Evolutionary conservation across 176 grass and related monocot genomes (phyloP).

Genomic region (Luzula sylvatica): DNA sequence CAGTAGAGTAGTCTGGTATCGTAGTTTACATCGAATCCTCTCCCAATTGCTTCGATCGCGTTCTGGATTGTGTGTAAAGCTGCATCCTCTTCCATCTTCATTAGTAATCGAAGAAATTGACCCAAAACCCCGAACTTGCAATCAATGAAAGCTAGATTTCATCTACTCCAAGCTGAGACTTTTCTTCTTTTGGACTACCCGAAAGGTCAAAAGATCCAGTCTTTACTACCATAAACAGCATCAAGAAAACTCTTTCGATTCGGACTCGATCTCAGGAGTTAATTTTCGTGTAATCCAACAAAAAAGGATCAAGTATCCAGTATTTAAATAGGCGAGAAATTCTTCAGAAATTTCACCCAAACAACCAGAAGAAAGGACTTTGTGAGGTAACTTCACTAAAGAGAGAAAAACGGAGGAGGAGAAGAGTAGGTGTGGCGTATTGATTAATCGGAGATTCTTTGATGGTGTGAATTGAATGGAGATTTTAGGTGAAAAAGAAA

Average conservation of each 20-base stretch:
- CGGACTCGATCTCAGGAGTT: no score
- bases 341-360: background rate
- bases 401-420: constrained; percentile 4
- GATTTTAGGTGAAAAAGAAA: background rate
- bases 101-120: background rate
- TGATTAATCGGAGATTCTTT: constrained; percentile 8
- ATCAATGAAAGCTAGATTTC: no score
- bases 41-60: constrained; percentile 32
- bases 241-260: no score
- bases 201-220: no score
- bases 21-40: constrained; percentile 44
- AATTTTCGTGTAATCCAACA: no score
- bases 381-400: background rate
- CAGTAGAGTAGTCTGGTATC: constrained; percentile 51
- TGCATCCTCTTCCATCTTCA: constrained; percentile 41
- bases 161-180: no score
- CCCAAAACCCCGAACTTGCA: background rate
- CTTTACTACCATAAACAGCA: no score
- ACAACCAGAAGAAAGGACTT: background rate
- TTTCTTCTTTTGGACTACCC: no score
- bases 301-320: no score
- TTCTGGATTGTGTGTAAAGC: constrained; percentile 25
- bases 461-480: background rate
- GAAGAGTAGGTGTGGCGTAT: constrained; percentile 13
- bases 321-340: no score